Evolutionary conservation across 441 rosid species (phyloP), one percentile per base, ranked within the genome.

Genomic region (Syzygium syzygioides): DNA sequence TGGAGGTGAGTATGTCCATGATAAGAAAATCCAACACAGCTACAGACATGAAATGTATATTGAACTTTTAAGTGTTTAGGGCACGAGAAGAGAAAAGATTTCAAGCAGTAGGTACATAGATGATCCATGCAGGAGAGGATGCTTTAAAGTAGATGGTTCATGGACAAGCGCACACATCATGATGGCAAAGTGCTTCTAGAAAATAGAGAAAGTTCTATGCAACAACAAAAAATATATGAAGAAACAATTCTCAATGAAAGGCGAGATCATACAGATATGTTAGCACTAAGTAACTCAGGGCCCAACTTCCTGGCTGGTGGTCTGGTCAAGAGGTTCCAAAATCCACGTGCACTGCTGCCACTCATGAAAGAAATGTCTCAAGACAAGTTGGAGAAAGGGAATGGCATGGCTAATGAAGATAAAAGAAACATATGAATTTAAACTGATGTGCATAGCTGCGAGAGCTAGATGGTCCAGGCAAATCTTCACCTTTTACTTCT

Each of bases 321-420:
- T 86, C 86, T 93, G 52, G 32, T 90, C 88, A 95, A 92, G 93
- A 93, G 91, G 91, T 93, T 94, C 97, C 95, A 96, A 57, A 93
- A 86, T 90, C 99, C 97, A 89, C 90, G 94, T 90, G 94, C 93
- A 90, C 92, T 92, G 86, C 94, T 90, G 64, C 85, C 92, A 87
- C 89, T 89, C 92, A 37, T 87, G 71, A 71, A 87, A 87, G 88
- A 53, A 53, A 68, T 11, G 41, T 55, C 32, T 48, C 59, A 88
- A 85, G 23, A 45, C 45, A 48, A 80, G 79, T 41, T 89, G 55
- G 45, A 89, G 59, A 68, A 89, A 91, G 86, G 55, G 79, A 62
- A 90, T 34, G 62, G 86, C 34, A 68, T 50, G 84, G 28, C 71
- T 41, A 54, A 54, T 26, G 62, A 8, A 37, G 55, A 62, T 48